A percentile compares a stretch with the other conserved stretches of the same genome.
Conservation (phyloP, 179 eudicot species). For the Beta macrorhiza region DNA sequence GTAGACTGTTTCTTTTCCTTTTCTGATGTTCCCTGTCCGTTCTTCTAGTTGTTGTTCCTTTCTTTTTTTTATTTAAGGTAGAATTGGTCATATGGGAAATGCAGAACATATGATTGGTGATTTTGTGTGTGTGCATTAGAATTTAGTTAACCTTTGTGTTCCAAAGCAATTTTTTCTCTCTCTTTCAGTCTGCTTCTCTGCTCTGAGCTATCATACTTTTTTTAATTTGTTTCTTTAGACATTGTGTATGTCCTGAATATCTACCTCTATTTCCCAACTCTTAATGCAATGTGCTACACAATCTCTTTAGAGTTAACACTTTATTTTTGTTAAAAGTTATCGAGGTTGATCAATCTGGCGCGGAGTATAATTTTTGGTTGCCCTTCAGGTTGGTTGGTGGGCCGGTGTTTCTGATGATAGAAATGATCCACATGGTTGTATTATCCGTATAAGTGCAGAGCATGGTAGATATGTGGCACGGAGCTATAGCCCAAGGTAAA, state of each 20-base stretch:
- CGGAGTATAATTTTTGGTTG: neutral
- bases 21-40: too few species aligned
- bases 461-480: conserved; percentile 95
- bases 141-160: neutral
- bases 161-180: neutral
- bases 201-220: too few species aligned
- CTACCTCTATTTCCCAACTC: neutral
- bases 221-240: too few species aligned
- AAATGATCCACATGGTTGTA: conserved; percentile 77
- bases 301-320: neutral
- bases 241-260: neutral
- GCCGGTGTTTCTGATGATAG: conserved; percentile 79
- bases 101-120: neutral
- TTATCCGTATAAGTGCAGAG: conserved; percentile 91
- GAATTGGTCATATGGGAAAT: neutral
- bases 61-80: neutral
- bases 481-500: conserved; percentile 87
- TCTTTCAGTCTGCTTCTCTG: neutral
- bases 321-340: neutral
- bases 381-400: conserved; percentile 98
- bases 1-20: neutral
- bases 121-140: neutral
- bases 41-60: too few species aligned
- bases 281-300: neutral
- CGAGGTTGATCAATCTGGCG: neutral